A percentile compares a stretch with the other conserved stretches of the same genome.
Conservation (phyloP, 1,284 basidiomycete species). For the Ceratobasidium sp. region DNA sequence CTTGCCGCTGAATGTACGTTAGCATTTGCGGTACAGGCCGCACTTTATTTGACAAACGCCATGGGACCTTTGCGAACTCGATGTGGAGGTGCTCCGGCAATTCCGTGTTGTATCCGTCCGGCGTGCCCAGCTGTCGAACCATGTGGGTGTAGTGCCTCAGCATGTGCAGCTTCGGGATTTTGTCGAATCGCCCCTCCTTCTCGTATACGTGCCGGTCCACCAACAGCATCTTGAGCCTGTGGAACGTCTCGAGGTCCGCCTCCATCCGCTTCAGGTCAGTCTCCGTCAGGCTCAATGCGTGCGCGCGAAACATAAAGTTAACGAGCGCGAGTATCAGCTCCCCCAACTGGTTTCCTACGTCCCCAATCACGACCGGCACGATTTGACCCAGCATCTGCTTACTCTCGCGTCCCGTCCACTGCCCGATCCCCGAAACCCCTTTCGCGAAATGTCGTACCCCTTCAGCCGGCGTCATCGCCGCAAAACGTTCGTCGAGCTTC, state of each 20-base stretch:
- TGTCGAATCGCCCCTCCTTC: not conserved
- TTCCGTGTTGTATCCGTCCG: slow-evolving; percentile 46
- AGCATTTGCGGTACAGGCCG: slow-evolving; percentile 40
- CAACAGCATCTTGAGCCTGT: not conserved
- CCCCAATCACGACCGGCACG: slow-evolving; percentile 14
- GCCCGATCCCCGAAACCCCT: slow-evolving; percentile 25
- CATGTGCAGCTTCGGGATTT: slow-evolving; percentile 33
- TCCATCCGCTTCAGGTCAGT: not conserved
- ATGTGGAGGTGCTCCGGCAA: slow-evolving; percentile 46
- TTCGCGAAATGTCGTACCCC: slow-evolving; percentile 5
- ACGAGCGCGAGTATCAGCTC: not conserved
- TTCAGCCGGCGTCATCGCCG: slow-evolving; percentile 15
- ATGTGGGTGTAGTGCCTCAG: slow-evolving; percentile 35
- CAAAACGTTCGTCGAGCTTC: not conserved
- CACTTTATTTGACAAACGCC: slow-evolving; percentile 41
- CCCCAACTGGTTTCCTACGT: not conserved
- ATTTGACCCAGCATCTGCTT: slow-evolving; percentile 55
- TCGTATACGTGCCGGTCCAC: not conserved
- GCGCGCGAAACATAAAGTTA: slow-evolving; percentile 13
- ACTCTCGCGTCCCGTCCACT: slow-evolving; percentile 55
- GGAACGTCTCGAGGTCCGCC: not conserved
- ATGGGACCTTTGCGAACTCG: slow-evolving; percentile 43
- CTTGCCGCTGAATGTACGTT: slow-evolving; percentile 37
- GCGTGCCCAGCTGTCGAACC: slow-evolving; percentile 38
- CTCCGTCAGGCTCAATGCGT: slow-evolving; percentile 5